phyloP scores from a whole-genome alignment of 2,329 filamentous ascomycete species.

The Neurospora sp. region DNA sequence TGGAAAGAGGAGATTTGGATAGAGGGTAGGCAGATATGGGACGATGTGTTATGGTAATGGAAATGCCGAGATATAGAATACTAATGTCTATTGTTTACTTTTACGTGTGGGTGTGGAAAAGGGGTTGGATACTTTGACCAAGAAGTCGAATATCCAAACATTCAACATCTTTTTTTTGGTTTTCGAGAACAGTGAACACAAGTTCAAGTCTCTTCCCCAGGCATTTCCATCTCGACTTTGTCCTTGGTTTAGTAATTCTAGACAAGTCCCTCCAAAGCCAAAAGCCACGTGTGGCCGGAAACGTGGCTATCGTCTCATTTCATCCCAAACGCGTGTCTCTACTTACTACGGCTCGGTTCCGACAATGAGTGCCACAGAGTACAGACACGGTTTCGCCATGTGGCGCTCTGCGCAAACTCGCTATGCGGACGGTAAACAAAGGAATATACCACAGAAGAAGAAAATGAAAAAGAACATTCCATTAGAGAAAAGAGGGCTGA shows the following conservation, averaged over 20 bases:
- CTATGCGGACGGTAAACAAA: neutral
- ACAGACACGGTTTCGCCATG: neutral
- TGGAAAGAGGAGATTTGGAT: neutral
- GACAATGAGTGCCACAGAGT: neutral
- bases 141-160: neutral
- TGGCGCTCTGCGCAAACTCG: neutral
- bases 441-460: neutral
- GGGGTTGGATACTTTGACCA: neutral
- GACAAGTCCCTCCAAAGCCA: neutral
- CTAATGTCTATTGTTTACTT: neutral
- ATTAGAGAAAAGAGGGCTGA: neutral
- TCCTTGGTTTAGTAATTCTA: neutral
- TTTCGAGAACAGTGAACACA: neutral
- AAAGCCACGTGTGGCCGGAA: neutral
- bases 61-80: neutral
- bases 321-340: neutral
- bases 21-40: neutral
- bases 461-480: neutral
- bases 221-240: neutral
- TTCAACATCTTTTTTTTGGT: neutral
- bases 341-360: neutral
- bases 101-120: neutral
- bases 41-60: neutral
- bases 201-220: neutral
- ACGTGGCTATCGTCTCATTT: neutral